Evolutionary conservation across 495 filamentous ascomycete genomes (phyloP), one percentile per base, ranked within the genome.

Genomic region (Aspergillus baeticus): DNA sequence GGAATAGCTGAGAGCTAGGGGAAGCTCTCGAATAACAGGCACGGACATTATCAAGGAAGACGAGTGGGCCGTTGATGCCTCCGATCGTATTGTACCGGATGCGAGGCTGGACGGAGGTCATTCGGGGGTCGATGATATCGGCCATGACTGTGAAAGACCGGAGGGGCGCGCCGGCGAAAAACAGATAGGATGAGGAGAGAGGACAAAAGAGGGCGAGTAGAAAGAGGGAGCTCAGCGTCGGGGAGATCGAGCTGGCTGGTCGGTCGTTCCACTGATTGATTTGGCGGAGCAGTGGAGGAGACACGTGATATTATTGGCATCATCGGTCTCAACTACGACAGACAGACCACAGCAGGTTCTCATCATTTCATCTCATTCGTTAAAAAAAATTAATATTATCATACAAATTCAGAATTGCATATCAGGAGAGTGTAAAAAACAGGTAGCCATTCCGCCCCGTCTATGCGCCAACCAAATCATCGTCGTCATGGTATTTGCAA

Each of bases 41-140:
- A 61, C 81, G 67, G 69, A 96, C 92, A 81, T 95, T 91, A 67
- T 97, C 95, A 46, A 99, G 81, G 70, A 99, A 90, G 64, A 99
- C 94, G 74, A 98, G 83, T 51, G 94, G 94, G 44, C 94, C 95
- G 77, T 98, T 99, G 72, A 98, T 89, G 74, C 92, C 95, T 72
- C 90, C 89, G 70, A 99, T 91, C 58, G 94, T 99, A 79, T 99
- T 99, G 81, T 99, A 99, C 57, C 89, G 83, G 69, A 96, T 83
- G 72, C 91, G 84, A 64, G 92, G 92, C 71, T 87, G 83, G 69
- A 96, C 81, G 64, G 76, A 81, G 76, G 88, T 85, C 80, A 91
- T 91, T 69, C 91, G 83, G 55, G 90, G 88, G 74, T 96, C 90
- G 67, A 80, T 61, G 45, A 76, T 71, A 51, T 82, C 78, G 64